These are phyloP conservation scores for Podaxis sp. DNA, from an alignment of 768 basidiomycete genomes.

Conservation along the genomic window DNA sequence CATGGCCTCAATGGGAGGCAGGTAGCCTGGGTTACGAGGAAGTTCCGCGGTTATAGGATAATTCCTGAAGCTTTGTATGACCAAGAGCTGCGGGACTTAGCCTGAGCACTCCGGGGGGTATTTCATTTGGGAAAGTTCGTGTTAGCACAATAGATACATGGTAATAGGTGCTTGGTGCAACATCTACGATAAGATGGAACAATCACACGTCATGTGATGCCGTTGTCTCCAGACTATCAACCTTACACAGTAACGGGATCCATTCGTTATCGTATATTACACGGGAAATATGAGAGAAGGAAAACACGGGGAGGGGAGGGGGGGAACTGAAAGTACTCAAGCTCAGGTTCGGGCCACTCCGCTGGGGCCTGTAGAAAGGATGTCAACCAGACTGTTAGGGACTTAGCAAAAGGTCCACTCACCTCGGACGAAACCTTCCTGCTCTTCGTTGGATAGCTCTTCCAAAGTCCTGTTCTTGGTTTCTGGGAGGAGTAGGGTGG, in stretches of 20 bases:
- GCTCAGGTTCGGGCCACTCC: not conserved
- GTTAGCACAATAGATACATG: not conserved
- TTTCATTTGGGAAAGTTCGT: not conserved
- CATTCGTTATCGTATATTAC: not conserved
- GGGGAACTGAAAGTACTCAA: not conserved
- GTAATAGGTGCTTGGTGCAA: too few relatives aligned
- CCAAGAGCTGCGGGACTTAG: not conserved
- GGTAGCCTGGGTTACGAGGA: too few relatives aligned
- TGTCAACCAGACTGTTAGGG: not conserved
- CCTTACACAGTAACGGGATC: not conserved
- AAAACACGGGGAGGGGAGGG: not conserved
- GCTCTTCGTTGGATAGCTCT: slow-evolving; percentile 69
- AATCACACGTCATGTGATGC: not conserved
- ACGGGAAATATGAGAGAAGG: not conserved
- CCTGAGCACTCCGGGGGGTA: not conserved
- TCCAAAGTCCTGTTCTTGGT: slow-evolving; percentile 66
- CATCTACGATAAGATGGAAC: not conserved
- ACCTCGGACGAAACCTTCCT: slow-evolving; percentile 52
- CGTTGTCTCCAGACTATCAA: not conserved
- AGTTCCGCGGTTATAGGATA: too few relatives aligned
- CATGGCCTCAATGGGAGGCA: not conserved
- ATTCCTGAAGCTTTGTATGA: not conserved
- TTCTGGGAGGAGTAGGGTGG: slow-evolving; percentile 77
- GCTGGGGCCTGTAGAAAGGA: not conserved
- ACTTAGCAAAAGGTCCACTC: not conserved